Evolutionary conservation across 1,139 yeast species (phyloP).

Genomic region (Geotrichum phurueaensis): DNA sequence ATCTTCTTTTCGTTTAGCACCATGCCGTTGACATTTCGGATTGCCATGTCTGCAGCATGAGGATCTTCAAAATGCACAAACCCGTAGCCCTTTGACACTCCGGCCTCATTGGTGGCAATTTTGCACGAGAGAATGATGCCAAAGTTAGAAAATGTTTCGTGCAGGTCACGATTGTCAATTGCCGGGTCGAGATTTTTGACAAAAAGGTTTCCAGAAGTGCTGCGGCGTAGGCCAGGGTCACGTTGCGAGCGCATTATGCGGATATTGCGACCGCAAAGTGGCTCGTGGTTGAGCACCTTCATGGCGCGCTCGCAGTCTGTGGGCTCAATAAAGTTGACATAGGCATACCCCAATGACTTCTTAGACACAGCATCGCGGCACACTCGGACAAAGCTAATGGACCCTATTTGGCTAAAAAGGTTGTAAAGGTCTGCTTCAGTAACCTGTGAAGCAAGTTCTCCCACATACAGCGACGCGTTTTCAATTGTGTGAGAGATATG

Average conservation of each 20-base stretch:
- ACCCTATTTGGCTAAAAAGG: slow-evolving; percentile 89
- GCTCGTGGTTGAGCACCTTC: slow-evolving; percentile 90
- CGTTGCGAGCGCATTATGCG: slow-evolving; percentile 99
- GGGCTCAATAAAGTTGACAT: slow-evolving; percentile 87
- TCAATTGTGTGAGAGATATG: slow-evolving; percentile 37
- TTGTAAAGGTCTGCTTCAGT: slow-evolving; percentile 93
- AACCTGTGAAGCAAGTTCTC: slow-evolving; percentile 89
- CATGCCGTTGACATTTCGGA: slow-evolving; percentile 98
- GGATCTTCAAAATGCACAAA: slow-evolving; percentile 93
- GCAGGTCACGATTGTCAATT: slow-evolving; percentile 96
- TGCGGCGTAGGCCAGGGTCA: slow-evolving; percentile 92
- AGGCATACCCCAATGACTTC: slow-evolving; percentile 96
- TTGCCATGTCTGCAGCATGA: slow-evolving; percentile 90
- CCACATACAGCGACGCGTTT: slow-evolving; percentile 89
- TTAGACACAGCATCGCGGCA: slow-evolving; percentile 98
- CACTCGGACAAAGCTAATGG: slow-evolving; percentile 93
- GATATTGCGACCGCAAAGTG: slow-evolving; percentile 92
- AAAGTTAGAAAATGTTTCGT: slow-evolving; percentile 94
- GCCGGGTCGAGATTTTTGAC: slow-evolving; percentile 98
- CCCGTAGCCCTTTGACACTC: slow-evolving; percentile 92
- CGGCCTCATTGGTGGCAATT: slow-evolving; percentile 91
- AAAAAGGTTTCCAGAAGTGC: slow-evolving; percentile 94
- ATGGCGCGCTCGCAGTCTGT: slow-evolving; percentile 91
- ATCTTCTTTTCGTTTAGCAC: slow-evolving; percentile 93
- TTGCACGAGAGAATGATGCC: slow-evolving; percentile 94